phyloP scores from a whole-genome alignment of 371 early-diverging fungal genomes.

The Mucor mucedo region DNA sequence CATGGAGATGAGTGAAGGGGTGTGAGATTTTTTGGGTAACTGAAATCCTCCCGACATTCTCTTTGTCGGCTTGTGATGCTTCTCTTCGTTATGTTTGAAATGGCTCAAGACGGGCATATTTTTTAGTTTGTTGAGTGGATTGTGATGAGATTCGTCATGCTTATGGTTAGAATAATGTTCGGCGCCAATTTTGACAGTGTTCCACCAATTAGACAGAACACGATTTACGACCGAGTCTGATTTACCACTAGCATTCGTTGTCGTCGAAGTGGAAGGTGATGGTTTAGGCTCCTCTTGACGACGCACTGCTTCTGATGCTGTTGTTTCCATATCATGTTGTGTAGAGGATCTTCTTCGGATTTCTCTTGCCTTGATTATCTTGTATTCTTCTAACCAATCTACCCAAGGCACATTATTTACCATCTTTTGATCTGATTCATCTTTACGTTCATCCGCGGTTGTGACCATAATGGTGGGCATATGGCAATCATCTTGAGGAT shows the following conservation, averaged over 20 bases:
- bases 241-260: background rate
- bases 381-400: conserved; percentile 61
- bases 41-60: no score
- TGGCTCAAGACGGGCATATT: no score
- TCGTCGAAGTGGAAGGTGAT: background rate
- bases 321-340: conserved; percentile 7
- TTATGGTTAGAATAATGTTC: conserved; percentile 26
- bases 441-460: conserved; percentile 16
- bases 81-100: no score
- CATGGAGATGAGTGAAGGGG: background rate
- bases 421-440: conserved; percentile 10
- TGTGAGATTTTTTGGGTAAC: background rate
- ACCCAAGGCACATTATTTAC: conserved; percentile 53
- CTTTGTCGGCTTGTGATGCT: no score
- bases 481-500: conserved; percentile 24
- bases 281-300: background rate
- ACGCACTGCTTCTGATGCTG: background rate
- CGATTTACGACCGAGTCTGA: conserved; percentile 18
- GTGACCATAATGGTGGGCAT: conserved; percentile 52
- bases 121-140: background rate
- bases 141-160: background rate
- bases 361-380: conserved; percentile 36
- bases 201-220: conserved; percentile 34
- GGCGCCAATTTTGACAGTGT: conserved; percentile 32
- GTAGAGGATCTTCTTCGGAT: conserved; percentile 32